A percentile compares a stretch with the other conserved stretches of the same genome.
Evolutionary conservation across 2,329 filamentous ascomycete genomes (phyloP).

Genomic region (Malbranchea cinnamomea): DNA sequence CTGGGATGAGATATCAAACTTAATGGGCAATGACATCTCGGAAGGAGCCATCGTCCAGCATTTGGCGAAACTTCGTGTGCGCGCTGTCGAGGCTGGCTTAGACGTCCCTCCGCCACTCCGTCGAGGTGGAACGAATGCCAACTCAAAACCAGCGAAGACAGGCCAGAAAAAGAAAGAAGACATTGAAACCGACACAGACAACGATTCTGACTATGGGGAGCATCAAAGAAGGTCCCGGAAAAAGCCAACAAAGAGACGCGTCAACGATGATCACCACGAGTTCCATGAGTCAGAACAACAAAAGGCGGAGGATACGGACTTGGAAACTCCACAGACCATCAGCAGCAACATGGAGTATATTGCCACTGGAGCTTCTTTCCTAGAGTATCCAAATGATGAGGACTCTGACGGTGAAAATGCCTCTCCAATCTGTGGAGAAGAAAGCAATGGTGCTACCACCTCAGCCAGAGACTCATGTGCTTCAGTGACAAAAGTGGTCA

Average conservation of each 20-base stretch:
- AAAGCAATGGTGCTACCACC: background rate
- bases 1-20: slow-evolving; percentile 25
- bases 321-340: slow-evolving; percentile 2
- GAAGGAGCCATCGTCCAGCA: slow-evolving; percentile 34
- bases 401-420: background rate
- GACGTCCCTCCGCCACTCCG: slow-evolving; percentile 26
- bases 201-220: slow-evolving; percentile 4
- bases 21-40: slow-evolving; percentile 26
- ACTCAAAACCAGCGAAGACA: background rate
- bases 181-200: slow-evolving; percentile 4
- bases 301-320: background rate
- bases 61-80: slow-evolving; percentile 28
- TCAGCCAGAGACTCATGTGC: background rate
- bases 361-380: slow-evolving; percentile 4
- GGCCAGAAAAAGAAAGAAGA: slow-evolving; percentile 1
- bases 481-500: slow-evolving; percentile 1
- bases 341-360: slow-evolving; percentile 3
- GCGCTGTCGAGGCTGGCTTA: slow-evolving; percentile 19
- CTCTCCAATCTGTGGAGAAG: background rate
- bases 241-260: slow-evolving; percentile 7
- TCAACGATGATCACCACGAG: slow-evolving; percentile 2
- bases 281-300: background rate
- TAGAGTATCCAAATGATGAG: slow-evolving; percentile 4
- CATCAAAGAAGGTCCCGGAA: slow-evolving; percentile 2
- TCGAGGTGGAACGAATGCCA: slow-evolving; percentile 16